A percentile compares a stretch with the other conserved stretches of the same genome.
Conservation (phyloP, 208 protist genomes). For the Leishmania major region DNA sequence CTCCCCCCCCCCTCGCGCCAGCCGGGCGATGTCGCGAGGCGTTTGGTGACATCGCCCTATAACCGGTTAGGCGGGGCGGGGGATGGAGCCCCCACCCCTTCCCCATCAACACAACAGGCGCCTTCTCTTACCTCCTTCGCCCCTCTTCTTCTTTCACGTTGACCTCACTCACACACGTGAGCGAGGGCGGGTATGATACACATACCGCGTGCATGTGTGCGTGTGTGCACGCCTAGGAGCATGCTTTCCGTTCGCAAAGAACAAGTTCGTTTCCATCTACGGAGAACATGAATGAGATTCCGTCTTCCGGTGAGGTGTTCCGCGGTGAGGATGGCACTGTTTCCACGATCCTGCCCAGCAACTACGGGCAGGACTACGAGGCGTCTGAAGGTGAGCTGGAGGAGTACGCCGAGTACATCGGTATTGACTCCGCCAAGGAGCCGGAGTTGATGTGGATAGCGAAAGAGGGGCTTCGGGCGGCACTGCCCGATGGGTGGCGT, state of each 20-base stretch:
- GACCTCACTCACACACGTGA: too few species aligned
- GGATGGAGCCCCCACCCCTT: too few species aligned
- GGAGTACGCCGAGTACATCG: slow-evolving; percentile 95
- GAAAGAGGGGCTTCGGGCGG: slow-evolving; percentile 88
- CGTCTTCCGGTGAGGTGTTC: slow-evolving; percentile 71
- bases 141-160: too few species aligned
- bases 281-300: slow-evolving; percentile 43
- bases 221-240: too few species aligned
- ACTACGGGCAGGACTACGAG: slow-evolving; percentile 86
- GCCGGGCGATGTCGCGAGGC: too few species aligned
- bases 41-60: too few species aligned
- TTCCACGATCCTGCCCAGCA: slow-evolving; percentile 90
- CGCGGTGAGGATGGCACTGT: slow-evolving; percentile 76
- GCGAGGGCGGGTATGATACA: too few species aligned
- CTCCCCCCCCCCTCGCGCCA: too few species aligned
- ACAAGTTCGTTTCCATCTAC: neutral
- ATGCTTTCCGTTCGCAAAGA: neutral
- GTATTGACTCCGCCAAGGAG: slow-evolving; percentile 84
- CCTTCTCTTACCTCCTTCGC: too few species aligned
- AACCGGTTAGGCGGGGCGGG: too few species aligned
- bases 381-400: slow-evolving; percentile 86
- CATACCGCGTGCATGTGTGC: too few species aligned
- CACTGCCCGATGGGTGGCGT: slow-evolving; percentile 92
- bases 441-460: slow-evolving; percentile 91
- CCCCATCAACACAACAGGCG: too few species aligned